phyloP scores from a whole-genome alignment of 495 filamentous ascomycete genomes.

The Lasiosphaeria hispida region DNA sequence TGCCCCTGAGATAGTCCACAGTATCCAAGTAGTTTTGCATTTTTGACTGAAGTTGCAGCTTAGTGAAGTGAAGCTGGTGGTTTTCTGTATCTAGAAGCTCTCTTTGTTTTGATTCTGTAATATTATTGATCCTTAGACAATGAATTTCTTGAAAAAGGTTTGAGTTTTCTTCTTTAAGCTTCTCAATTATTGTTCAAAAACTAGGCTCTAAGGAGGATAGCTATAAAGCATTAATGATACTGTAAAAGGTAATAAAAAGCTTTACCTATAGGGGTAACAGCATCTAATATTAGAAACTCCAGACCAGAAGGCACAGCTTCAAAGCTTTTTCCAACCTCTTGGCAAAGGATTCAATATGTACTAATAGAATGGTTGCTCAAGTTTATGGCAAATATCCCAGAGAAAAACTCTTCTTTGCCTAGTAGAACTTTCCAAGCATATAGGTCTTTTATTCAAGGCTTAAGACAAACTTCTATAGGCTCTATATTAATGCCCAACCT shows the following conservation, averaged over 20 bases:
- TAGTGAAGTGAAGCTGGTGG: too few relatives aligned
- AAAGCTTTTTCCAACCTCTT: conserved; percentile 5
- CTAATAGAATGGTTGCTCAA: conserved; percentile 1
- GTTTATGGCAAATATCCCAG: conserved; percentile 1
- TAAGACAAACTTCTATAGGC: conserved; percentile 2
- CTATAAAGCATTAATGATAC: conserved; percentile 2
- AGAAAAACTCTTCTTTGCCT: conserved; percentile 6
- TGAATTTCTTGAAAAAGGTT: too few relatives aligned
- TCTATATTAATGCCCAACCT: conserved; percentile 1
- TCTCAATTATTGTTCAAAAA: too few relatives aligned
- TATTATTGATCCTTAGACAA: too few relatives aligned
- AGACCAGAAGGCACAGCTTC: neutral
- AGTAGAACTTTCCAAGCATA: conserved; percentile 1
- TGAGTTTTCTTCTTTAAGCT: too few relatives aligned
- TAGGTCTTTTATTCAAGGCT: neutral
- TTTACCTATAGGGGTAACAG: neutral
- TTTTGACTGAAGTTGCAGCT: too few relatives aligned
- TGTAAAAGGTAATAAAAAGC: neutral
- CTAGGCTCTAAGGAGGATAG: neutral
- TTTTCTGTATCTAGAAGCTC: too few relatives aligned
- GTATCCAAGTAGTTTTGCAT: too few relatives aligned
- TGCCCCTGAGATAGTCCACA: too few relatives aligned
- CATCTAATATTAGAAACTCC: neutral
- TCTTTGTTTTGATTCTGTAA: too few relatives aligned
- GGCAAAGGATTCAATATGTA: neutral